phyloP scores from a whole-genome alignment of 2,329 filamentous ascomycete genomes.

The Fusarium anguioides region DNA sequence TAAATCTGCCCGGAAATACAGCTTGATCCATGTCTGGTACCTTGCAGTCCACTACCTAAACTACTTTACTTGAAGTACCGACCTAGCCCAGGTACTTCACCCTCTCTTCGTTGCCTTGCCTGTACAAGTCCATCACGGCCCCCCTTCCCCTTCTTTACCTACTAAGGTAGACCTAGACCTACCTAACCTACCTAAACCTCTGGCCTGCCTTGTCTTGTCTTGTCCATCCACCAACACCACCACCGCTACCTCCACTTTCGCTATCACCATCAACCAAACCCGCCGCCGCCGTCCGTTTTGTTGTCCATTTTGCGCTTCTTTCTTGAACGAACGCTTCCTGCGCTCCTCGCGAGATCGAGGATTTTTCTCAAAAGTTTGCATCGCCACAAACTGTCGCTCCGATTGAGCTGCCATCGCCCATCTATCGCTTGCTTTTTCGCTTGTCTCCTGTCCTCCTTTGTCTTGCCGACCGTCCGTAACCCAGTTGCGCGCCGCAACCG shows the following conservation, averaged over 20 bases:
- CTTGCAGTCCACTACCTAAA: conserved; percentile 30
- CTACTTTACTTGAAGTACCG: conserved; percentile 30
- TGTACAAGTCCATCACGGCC: conserved; percentile 37
- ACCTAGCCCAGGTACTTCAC: conserved; percentile 31
- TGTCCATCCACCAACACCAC: conserved; percentile 32
- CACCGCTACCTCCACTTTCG: conserved; percentile 35
- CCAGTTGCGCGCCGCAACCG: conserved; percentile 27
- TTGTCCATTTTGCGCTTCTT: conserved; percentile 34
- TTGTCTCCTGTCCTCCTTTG: conserved; percentile 26
- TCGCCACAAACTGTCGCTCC: conserved; percentile 28
- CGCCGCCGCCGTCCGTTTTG: conserved; percentile 34
- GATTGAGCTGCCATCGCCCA: conserved; percentile 30
- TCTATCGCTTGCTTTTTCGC: conserved; percentile 13
- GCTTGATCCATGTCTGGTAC: conserved; percentile 33
- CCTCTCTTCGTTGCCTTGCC: conserved; percentile 24
- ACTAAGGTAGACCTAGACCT: too few species aligned
- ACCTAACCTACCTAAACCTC: too few species aligned
- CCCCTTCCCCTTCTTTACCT: conserved; percentile 36
- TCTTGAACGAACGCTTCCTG: conserved; percentile 25
- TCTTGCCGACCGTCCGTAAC: conserved; percentile 22
- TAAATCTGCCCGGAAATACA: conserved; percentile 42
- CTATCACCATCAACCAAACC: conserved; percentile 37
- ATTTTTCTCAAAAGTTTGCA: conserved; percentile 18
- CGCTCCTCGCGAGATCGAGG: conserved; percentile 30
- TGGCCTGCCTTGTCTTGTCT: too few species aligned